Conservation (phyloP, 306 rosid genomes). For the Benincasa hispida region DNA sequence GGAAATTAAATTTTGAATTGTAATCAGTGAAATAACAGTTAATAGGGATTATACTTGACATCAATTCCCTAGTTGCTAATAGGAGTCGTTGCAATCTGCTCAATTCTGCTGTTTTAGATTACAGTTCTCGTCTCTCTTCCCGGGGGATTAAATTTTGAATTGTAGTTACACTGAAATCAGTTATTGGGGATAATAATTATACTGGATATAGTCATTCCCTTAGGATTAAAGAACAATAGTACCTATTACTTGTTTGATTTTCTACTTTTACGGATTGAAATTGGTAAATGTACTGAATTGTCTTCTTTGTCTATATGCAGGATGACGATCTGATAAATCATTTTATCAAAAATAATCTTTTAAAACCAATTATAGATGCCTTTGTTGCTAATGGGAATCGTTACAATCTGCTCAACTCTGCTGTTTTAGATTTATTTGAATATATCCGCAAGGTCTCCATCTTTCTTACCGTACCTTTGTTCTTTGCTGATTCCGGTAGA, state of each 20-base stretch:
- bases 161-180: not conserved
- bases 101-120: slow-evolving; percentile 80
- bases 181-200: not conserved
- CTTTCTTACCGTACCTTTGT: slow-evolving; percentile 5
- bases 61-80: slow-evolving; percentile 63
- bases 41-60: not conserved
- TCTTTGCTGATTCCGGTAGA: slow-evolving; percentile 5
- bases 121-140: not conserved
- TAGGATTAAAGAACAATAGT: not conserved
- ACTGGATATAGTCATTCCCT: not conserved
- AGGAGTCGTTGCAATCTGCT: slow-evolving; percentile 89
- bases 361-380: slow-evolving; percentile 68
- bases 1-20: not conserved
- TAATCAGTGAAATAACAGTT: not conserved
- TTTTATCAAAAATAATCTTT: slow-evolving; percentile 64
- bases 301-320: slow-evolving; percentile 43
- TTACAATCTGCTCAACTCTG: slow-evolving; percentile 85
- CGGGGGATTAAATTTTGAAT: not conserved
- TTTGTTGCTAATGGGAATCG: slow-evolving; percentile 86
- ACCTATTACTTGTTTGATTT: not conserved
- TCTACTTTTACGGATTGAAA: not conserved
- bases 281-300: not conserved
- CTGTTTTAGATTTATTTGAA: slow-evolving; percentile 84
- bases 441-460: slow-evolving; percentile 59
- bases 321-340: slow-evolving; percentile 76